These are phyloP conservation scores for Rhodotorula taiwanensis DNA, from an alignment of 768 basidiomycete species.

Conservation along the genomic window DNA sequence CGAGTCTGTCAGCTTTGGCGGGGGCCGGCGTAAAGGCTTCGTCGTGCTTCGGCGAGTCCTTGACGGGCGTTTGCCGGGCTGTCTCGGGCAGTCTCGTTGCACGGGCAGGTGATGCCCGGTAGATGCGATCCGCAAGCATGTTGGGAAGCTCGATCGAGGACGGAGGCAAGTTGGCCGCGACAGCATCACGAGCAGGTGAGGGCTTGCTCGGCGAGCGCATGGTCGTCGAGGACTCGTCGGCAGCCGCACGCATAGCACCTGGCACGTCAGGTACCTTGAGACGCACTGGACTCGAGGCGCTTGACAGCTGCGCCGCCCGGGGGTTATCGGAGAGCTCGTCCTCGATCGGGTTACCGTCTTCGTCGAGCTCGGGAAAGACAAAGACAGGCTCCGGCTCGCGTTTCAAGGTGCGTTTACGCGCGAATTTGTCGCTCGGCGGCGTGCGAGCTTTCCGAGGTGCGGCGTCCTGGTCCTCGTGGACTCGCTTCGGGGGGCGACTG, in stretches of 20 bases:
- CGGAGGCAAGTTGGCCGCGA: neutral
- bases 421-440: too few species aligned
- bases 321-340: neutral
- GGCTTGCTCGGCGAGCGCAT: neutral
- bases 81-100: too few species aligned
- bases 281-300: neutral
- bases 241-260: too few species aligned
- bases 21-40: neutral
- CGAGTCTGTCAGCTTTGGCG: too few species aligned
- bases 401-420: too few species aligned
- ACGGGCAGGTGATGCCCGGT: neutral
- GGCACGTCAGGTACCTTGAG: too few species aligned
- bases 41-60: neutral
- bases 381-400: neutral
- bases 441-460: too few species aligned
- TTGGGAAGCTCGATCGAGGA: slow-evolving; percentile 8
- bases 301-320: neutral
- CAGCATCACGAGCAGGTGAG: neutral
- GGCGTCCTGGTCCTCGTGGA: too few species aligned
- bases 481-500: too few species aligned
- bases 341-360: slow-evolving; percentile 18
- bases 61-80: neutral
- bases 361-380: slow-evolving; percentile 16
- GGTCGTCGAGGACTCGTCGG: too few species aligned
- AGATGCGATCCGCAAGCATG: too few species aligned